These are phyloP conservation scores for Friedmanniomyces simplex DNA, from an alignment of 495 filamentous ascomycete genomes.

Conservation along the genomic window DNA sequence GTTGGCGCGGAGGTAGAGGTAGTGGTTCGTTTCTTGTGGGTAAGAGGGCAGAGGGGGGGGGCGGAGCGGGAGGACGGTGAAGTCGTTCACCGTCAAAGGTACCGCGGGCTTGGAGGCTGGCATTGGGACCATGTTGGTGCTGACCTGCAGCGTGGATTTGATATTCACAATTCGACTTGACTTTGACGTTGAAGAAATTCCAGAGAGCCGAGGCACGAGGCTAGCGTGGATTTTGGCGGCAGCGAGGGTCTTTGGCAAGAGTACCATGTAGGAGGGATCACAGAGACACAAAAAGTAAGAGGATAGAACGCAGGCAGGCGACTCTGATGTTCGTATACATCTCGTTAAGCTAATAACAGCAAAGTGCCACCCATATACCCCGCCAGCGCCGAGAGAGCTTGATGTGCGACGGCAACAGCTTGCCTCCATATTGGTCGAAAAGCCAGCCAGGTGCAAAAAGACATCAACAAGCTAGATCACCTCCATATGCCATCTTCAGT, in stretches of 20 bases:
- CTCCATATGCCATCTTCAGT: not conserved
- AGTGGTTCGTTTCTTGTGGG: conserved; percentile 55
- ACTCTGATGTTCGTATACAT: too few species aligned
- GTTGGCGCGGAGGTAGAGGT: conserved; percentile 77
- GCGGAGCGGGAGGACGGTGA: conserved; percentile 26
- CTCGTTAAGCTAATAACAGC: too few species aligned
- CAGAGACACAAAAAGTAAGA: too few species aligned
- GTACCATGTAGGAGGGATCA: too few species aligned
- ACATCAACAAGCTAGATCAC: not conserved
- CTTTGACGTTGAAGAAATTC: too few species aligned
- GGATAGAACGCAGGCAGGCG: too few species aligned
- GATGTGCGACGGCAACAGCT: not conserved
- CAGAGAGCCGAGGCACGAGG: too few species aligned
- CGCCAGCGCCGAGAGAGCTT: too few species aligned
- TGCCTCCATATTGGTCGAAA: not conserved
- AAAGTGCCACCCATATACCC: not conserved
- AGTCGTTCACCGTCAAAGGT: conserved; percentile 21
- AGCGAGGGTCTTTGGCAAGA: too few species aligned
- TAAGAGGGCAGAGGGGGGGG: conserved; percentile 51
- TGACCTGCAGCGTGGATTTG: not conserved
- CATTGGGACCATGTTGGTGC: conserved; percentile 11
- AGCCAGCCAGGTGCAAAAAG: not conserved
- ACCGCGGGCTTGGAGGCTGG: conserved; percentile 3
- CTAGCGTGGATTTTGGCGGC: too few species aligned
- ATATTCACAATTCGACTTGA: too few species aligned